Conservation (phyloP, 2,329 filamentous ascomycete species). For the Colletotrichum neosansevieriae region DNA sequence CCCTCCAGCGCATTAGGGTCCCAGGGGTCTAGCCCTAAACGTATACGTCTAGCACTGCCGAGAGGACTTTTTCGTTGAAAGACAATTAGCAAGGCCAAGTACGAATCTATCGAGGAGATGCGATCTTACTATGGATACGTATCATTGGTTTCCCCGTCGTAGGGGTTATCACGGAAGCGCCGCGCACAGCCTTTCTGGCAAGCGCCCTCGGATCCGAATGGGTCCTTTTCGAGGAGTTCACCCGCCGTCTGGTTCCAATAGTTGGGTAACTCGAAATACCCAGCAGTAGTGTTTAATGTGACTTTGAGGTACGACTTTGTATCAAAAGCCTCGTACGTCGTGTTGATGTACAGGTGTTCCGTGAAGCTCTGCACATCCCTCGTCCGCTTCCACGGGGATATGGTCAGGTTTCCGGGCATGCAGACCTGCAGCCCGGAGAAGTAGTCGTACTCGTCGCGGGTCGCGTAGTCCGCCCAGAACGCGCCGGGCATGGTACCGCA, state of each 20-base stretch:
- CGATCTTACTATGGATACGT: not conserved
- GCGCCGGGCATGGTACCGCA: not conserved
- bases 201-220: not conserved
- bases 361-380: not conserved
- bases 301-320: not conserved
- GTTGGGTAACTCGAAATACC: conserved; percentile 3
- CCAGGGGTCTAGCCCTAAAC: not conserved
- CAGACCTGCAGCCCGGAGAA: not conserved
- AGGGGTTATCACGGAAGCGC: not conserved
- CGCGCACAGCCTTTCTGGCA: not conserved
- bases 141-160: no score
- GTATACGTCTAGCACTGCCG: not conserved
- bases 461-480: not conserved
- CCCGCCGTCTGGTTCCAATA: not conserved
- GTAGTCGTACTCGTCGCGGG: not conserved
- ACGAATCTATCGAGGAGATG: not conserved
- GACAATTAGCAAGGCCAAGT: not conserved
- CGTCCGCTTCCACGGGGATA: not conserved
- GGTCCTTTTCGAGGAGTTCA: not conserved
- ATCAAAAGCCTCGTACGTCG: not conserved
- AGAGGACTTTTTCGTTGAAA: not conserved
- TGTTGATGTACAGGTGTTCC: not conserved
- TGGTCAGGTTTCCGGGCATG: not conserved
- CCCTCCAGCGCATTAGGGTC: not conserved
- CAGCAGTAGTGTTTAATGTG: not conserved